These are phyloP conservation scores for Mesembryanthemum crystallinum DNA, from an alignment of 148 eudicot species.

Conservation along the genomic window DNA sequence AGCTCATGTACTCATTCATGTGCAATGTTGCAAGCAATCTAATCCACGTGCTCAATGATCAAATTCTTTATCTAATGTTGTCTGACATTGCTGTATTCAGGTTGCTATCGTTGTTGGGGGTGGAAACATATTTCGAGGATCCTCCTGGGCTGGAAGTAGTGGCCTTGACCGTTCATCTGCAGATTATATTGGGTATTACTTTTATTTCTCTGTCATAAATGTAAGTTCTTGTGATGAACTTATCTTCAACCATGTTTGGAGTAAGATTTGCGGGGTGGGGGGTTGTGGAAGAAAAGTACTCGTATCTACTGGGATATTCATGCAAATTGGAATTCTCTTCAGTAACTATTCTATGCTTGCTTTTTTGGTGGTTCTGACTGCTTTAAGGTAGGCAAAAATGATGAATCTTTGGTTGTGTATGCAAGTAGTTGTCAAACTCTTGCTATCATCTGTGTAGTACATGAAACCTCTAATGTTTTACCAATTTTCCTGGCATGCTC, in stretches of 20 bases:
- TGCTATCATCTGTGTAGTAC: not conserved
- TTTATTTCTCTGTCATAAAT: not conserved
- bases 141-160: constrained; percentile 86
- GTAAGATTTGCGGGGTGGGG: not conserved
- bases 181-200: constrained; percentile 85
- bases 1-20: not conserved
- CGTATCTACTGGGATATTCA: not conserved
- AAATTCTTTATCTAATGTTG: not conserved
- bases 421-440: not conserved
- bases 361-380: not conserved
- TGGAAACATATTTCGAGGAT: constrained; percentile 88
- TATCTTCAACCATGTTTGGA: not conserved
- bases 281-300: not conserved
- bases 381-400: not conserved
- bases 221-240: not conserved
- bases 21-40: not conserved
- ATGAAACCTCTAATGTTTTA: not conserved
- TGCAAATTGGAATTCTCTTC: not conserved
- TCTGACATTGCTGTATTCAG: constrained; percentile 35
- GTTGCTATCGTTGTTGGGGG: constrained; percentile 96
- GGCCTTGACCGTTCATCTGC: constrained; percentile 95
- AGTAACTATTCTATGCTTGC: not conserved
- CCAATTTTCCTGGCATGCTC: too few species aligned
- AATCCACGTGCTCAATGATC: not conserved
- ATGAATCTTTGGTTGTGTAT: not conserved